Conservation (phyloP, 768 basidiomycete species). For the Rhizopogon rudus region DNA sequence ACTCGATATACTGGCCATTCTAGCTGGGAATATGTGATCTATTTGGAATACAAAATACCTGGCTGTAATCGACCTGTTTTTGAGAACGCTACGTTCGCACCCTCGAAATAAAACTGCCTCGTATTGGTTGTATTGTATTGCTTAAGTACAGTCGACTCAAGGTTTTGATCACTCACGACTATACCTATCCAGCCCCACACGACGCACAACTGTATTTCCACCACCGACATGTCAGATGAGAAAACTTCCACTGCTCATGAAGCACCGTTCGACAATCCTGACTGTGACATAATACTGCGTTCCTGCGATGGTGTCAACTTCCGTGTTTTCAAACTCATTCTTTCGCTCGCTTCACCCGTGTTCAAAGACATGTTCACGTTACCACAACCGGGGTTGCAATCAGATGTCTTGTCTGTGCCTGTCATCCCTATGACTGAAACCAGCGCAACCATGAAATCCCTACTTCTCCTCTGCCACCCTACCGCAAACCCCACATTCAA, state of each 20-base stretch:
- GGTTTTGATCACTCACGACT: too few relatives aligned
- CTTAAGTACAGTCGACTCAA: not conserved
- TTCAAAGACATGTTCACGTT: too few relatives aligned
- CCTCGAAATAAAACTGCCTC: not conserved
- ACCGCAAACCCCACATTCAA: not conserved
- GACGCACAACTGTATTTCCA: not conserved
- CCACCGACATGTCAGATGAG: not conserved
- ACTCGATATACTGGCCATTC: slow-evolving; percentile 22
- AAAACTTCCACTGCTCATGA: not conserved
- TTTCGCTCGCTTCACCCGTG: too few relatives aligned
- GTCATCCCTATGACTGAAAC: slow-evolving; percentile 14
- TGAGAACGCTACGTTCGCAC: not conserved
- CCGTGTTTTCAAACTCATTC: too few relatives aligned
- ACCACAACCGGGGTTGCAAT: slow-evolving; percentile 6
- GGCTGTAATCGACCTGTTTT: not conserved
- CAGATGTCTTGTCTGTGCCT: not conserved
- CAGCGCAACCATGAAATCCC: slow-evolving; percentile 6
- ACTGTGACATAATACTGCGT: too few relatives aligned
- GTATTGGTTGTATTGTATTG: not conserved
- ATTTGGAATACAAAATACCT: not conserved
- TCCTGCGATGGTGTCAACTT: too few relatives aligned
- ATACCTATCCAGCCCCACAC: not conserved
- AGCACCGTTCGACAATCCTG: too few relatives aligned
- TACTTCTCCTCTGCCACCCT: slow-evolving; percentile 14
- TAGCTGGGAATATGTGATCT: slow-evolving; percentile 1